Base-by-base conservation (phyloP, 495 filamentous ascomycete genomes). In the Tuber indicum region DNA sequence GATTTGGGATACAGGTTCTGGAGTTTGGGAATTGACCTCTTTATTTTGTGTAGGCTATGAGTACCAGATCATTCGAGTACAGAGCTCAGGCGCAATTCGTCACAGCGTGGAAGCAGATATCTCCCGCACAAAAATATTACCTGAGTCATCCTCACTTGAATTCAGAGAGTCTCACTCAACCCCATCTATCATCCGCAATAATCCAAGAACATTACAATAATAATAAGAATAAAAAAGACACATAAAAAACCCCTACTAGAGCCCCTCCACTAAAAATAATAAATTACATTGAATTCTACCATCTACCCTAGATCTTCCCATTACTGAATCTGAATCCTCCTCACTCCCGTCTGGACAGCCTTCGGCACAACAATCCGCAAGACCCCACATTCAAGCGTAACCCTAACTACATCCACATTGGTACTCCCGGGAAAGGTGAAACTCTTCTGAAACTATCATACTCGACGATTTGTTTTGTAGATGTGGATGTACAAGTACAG, bases 311-410 rank as follows among this genome's bases (percentile, higher is more conserved):
- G 43, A 43, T 6, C 14, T 21, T 49, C 39, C 26, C 39, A 14
- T 85, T 87, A 92, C 78, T 90, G 85, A 76, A 92, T 86, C 39
- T 85, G 84, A 75, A 92, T 89, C 84, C 86, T 89, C 84, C 86
- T 88, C 36, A 84, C 76, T 76, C 85, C 81, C 36, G 84, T 85
- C 74, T 88, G 88, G 80, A 88, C 85, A 49, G 89, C 87, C 88
- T 97, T 97, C 12, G 94, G 94, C 26, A 97, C 91, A 9, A 90
- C 78, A 43, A 96, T 85, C 70, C 83, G 89, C 74, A 95, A n/a
- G n/a, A n/a, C n/a, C n/a, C n/a, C n/a, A n/a, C n/a, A n/a, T n/a
- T n/a, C n/a, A n/a, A 85, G 82, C 72, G 85, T 89, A 19, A 94
- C 95, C 78, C 86, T 91, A 75, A 97, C 94, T 21, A 77, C 84